phyloP scores from a whole-genome alignment of 768 basidiomycete genomes.

The Termitomyces sp. region DNA sequence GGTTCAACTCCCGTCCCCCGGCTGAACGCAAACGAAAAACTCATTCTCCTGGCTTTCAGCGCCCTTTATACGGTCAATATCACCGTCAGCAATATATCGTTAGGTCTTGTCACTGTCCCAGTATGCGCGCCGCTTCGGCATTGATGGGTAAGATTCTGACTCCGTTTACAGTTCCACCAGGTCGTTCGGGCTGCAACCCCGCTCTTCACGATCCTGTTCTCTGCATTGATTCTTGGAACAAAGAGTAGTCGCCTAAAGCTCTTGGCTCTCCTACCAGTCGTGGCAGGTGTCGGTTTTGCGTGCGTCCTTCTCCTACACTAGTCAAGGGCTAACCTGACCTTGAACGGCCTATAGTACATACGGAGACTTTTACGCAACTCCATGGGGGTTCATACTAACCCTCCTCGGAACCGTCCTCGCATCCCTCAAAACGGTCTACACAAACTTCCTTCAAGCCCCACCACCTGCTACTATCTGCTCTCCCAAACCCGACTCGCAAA shows the following conservation, averaged over 20 bases:
- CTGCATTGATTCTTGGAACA: conserved; percentile 59
- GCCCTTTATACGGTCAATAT: conserved; percentile 92
- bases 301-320: too few species aligned
- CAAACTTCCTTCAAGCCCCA: conserved; percentile 75
- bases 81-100: conserved; percentile 86
- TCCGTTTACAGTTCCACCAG: conserved; percentile 77
- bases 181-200: conserved; percentile 92
- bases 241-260: conserved; percentile 58
- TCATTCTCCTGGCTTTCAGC: conserved; percentile 77
- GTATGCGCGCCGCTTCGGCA: conserved; percentile 37
- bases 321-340: too few species aligned
- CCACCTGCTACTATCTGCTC: conserved; percentile 13
- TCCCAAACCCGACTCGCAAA: not conserved
- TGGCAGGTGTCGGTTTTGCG: conserved; percentile 89
- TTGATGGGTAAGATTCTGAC: not conserved
- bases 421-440: conserved; percentile 89
- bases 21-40: conserved; percentile 47
- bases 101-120: conserved; percentile 85
- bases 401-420: conserved; percentile 89
- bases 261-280: conserved; percentile 74
- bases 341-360: conserved; percentile 58
- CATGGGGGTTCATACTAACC: conserved; percentile 80
- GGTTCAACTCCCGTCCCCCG: conserved; percentile 13
- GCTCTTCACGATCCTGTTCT: conserved; percentile 82
- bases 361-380: conserved; percentile 92